These are phyloP conservation scores for Solanum ahanhuiri DNA, from an alignment of 257 asterid genomes.

Conservation along the genomic window DNA sequence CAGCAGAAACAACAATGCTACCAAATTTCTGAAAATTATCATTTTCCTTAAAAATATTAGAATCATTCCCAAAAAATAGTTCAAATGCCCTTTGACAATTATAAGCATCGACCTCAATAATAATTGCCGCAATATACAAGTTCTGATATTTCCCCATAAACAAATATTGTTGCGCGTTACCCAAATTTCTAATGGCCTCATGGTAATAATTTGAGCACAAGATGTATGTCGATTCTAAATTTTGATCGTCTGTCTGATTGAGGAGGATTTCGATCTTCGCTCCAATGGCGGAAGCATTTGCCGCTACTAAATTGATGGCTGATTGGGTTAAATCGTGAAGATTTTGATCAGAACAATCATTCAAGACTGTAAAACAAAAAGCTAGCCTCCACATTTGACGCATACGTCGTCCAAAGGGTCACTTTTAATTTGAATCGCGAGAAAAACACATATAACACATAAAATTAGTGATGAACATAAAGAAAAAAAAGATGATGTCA, in stretches of 20 bases:
- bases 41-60: neutral
- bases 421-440: neutral
- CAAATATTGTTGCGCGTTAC: neutral
- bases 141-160: neutral
- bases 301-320: neutral
- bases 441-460: neutral
- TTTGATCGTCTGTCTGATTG: neutral
- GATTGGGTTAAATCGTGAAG: neutral
- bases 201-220: neutral
- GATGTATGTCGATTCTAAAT: neutral
- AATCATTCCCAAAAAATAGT: neutral
- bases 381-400: accelerated
- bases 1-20: neutral
- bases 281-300: neutral
- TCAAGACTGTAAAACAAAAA: neutral
- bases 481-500: neutral
- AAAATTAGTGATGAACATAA: neutral
- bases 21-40: neutral
- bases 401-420: neutral
- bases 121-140: neutral
- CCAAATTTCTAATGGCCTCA: neutral
- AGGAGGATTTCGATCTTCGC: neutral
- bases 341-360: neutral
- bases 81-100: neutral
- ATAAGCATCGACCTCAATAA: neutral